Evolutionary conservation across 2,329 filamentous ascomycete species (phyloP).

Genomic region (Xylaria sp.): DNA sequence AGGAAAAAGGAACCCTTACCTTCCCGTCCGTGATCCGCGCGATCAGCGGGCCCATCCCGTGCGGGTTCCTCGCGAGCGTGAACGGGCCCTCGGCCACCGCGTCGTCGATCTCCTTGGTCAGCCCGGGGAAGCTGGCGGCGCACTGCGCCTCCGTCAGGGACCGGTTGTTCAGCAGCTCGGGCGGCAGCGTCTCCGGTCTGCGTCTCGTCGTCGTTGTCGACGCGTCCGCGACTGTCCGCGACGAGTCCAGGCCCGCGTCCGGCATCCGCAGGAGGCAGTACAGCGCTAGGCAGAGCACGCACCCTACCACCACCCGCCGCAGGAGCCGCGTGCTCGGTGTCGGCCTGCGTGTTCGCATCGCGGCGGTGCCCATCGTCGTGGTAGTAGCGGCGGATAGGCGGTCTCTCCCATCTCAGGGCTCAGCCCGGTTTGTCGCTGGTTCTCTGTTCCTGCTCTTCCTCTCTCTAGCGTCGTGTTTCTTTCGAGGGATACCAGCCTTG

Average conservation of each 20-base stretch:
- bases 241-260: conserved; percentile 25
- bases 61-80: conserved; percentile 38
- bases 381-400: background rate
- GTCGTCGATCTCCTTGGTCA: conserved; percentile 50
- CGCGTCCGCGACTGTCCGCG: conserved; percentile 11
- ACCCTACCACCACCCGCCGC: conserved; percentile 32
- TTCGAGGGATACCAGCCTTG: background rate
- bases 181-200: conserved; percentile 6
- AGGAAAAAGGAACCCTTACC: conserved; percentile 28
- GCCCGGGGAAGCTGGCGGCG: conserved; percentile 46
- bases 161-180: conserved; percentile 38
- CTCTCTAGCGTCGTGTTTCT: background rate
- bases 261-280: conserved; percentile 34
- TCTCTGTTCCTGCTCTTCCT: background rate
- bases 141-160: conserved; percentile 49
- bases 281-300: conserved; percentile 33
- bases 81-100: conserved; percentile 49
- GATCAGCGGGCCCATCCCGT: conserved; percentile 46
- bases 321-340: conserved; percentile 24
- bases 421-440: background rate
- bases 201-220: conserved; percentile 11
- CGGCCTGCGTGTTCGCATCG: conserved; percentile 15
- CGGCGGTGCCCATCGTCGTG: conserved; percentile 2
- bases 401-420: conserved; percentile 11
- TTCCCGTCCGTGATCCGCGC: conserved; percentile 47